Base-by-base conservation (phyloP, 1,139 yeast genomes). In the Kodamaea sp. region DNA sequence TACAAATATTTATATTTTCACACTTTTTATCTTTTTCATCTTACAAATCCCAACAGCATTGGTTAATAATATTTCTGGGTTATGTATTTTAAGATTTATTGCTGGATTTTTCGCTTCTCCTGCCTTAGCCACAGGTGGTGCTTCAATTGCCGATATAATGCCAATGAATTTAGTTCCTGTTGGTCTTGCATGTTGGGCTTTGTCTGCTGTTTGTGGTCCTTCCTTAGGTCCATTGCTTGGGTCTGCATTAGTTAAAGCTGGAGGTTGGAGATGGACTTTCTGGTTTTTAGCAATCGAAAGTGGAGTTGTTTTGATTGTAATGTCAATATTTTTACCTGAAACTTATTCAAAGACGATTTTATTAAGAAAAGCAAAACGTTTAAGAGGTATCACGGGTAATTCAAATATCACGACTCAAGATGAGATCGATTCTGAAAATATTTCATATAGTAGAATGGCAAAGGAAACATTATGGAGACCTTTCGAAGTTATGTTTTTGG, bases 401-500 rank as follows among this genome's bases (percentile, higher is more conserved):
- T 37, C 46, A 3, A 55, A 54, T 31, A 56, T 65, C 34, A 53
- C 54, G 8, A 55, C 60, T 38, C 53, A 45, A 32, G 66, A 62
- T 15, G 62, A 62, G 39, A 39, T 60, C 24, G 64, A 59, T 35
- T 49, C 52, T 39, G 40, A 39, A 6, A 38, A 40, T 5, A 45
- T 54, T 44, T 50, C 57, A 10, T 22, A 41, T 5, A 42, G 40
- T 7, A 55, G 60, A 37, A 36, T 66, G 26, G 46, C 63, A 7
- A 46, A 58, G 20, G 75, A 72, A 43, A 55, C 73, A 37, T 57
- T 79, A 52, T 79, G 73, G 72, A 59, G 74, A 51, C 78, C 79
- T 2, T 37, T 73, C 37, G 67, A 65, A 43, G 64, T 73, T 34
- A 58, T 65, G 6, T 44, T 70, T 7, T 57, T 55, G 45, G 72